Evolutionary conservation across 2,329 filamentous ascomycete species (phyloP), one percentile per base, ranked within the genome.

Genomic region (Beauveria scarabaeidicola): DNA sequence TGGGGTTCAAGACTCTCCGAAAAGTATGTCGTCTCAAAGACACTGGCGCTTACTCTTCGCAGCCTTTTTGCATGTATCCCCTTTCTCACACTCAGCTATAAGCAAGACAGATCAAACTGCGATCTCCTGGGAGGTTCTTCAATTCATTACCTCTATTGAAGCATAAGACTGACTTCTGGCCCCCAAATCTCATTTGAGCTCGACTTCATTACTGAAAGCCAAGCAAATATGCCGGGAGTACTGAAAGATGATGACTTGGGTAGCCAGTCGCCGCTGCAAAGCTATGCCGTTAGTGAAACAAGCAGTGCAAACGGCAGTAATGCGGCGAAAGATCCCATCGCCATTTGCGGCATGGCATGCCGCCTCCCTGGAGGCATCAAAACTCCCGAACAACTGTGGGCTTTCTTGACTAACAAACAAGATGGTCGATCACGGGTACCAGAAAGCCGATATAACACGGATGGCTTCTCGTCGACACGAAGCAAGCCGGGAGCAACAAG

Each of bases 291-390:
- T 5, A 50, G 25, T 25, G 47, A 50, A 19, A 50, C 47, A n/a
- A 50, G 47, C 25, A 50, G 21, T 15, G 23, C 47, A 13, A 50
- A 25, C 25, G 47, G 47, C 10, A 48, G 23, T 19, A 27, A 50
- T 27, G 25, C 47, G 27, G 17, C 47, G 6, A 50, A 50, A 50
- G 47, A 50, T 21, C 52, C 29, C 25, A 38, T 62, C 11, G 63
- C 61, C n/a, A 56, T 63, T 27, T 62, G 60, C 21, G 63, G 63
- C 10, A 64, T 64, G 59, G 61, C 59, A 15, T 46, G 40, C 10
- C 61, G 63, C 4, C 54, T 64, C 4, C 60, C 63, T 15, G 63
- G 61, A 7, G 61, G 61, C 21, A 21, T 62, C 13, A n/a, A 43
- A 8, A 50, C 36, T 13, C 56, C 61, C 6, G 25, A 58, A 41